These are phyloP conservation scores for Apiotrichum brassicae DNA, from an alignment of 1,284 basidiomycete species.

Conservation along the genomic window DNA sequence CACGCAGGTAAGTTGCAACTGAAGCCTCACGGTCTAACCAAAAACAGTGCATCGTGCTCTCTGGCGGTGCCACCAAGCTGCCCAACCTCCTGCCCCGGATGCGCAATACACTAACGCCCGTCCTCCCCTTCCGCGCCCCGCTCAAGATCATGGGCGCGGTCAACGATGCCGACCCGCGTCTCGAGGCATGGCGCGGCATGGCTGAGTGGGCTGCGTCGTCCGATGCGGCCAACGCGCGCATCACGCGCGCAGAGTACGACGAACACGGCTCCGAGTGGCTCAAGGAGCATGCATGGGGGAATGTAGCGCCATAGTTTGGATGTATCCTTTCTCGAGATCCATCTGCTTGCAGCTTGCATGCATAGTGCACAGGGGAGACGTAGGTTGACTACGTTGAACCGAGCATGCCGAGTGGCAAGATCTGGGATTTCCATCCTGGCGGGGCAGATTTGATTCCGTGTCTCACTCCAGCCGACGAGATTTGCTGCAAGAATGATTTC, in stretches of 20 bases:
- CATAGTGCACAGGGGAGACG: too few relatives aligned
- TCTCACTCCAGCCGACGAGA: too few relatives aligned
- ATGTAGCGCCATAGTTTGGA: slow-evolving; percentile 30
- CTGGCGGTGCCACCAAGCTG: slow-evolving; percentile 72
- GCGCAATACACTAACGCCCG: slow-evolving; percentile 63
- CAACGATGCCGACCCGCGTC: slow-evolving; percentile 53
- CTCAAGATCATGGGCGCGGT: slow-evolving; percentile 54
- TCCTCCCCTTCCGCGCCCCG: slow-evolving; percentile 74
- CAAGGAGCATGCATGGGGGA: slow-evolving; percentile 51
- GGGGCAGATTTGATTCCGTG: too few relatives aligned
- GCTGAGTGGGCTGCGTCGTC: slow-evolving; percentile 65
- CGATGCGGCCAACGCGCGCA: slow-evolving; percentile 56
- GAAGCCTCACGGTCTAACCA: neutral
- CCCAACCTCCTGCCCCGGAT: slow-evolving; percentile 67
- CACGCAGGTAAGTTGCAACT: slow-evolving; percentile 47
- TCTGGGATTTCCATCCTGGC: too few relatives aligned
- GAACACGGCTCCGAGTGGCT: slow-evolving; percentile 78
- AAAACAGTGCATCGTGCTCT: slow-evolving; percentile 77
- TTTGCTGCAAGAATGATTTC: too few relatives aligned
- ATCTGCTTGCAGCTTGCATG: too few relatives aligned
- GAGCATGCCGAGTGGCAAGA: too few relatives aligned
- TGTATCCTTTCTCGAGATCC: neutral
- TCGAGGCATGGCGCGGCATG: slow-evolving; percentile 93
- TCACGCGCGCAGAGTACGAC: slow-evolving; percentile 75
- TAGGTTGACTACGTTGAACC: too few relatives aligned